Percentiles rank a stretch among this genome's conserved stretches.
Evolutionary conservation across 2,329 filamentous ascomycete species (phyloP).

Genomic region (Lachnellula cervina): DNA sequence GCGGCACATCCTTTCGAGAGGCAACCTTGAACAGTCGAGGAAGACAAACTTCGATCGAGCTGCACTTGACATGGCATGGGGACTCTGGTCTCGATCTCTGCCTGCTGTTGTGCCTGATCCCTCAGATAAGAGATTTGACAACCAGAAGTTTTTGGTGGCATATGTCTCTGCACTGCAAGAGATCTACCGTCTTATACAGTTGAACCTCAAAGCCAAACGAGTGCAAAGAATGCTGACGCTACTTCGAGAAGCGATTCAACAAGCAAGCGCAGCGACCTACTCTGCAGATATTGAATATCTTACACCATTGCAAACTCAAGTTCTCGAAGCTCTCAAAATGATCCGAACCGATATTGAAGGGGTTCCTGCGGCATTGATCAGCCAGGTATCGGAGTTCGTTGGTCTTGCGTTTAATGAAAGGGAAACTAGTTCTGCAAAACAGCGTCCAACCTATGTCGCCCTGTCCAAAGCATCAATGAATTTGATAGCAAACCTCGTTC

Average conservation of each 20-base stretch:
- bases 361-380: slow-evolving; percentile 63
- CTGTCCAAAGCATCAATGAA: slow-evolving; percentile 79
- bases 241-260: slow-evolving; percentile 64
- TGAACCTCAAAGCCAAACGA: slow-evolving; percentile 55
- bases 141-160: slow-evolving; percentile 79
- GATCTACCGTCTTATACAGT: slow-evolving; percentile 70
- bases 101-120: slow-evolving; percentile 43
- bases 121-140: slow-evolving; percentile 49
- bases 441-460: slow-evolving; percentile 77
- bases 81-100: slow-evolving; percentile 64
- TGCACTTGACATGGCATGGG: slow-evolving; percentile 61
- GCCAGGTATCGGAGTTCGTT: slow-evolving; percentile 65
- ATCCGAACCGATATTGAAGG: slow-evolving; percentile 62
- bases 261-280: slow-evolving; percentile 63
- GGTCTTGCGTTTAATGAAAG: slow-evolving; percentile 57
- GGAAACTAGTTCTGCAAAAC: slow-evolving; percentile 33
- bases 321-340: slow-evolving; percentile 62
- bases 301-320: slow-evolving; percentile 66
- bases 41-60: slow-evolving; percentile 27
- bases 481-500: slow-evolving; percentile 57
- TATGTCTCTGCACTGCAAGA: slow-evolving; percentile 74
- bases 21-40: slow-evolving; percentile 40
- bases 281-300: slow-evolving; percentile 67
- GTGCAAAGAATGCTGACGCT: slow-evolving; percentile 67
- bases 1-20: slow-evolving; percentile 52